A percentile compares a stretch with the other conserved stretches of the same genome.
Conservation (phyloP, 768 basidiomycete genomes). For the Leccinum aurantiacum region DNA sequence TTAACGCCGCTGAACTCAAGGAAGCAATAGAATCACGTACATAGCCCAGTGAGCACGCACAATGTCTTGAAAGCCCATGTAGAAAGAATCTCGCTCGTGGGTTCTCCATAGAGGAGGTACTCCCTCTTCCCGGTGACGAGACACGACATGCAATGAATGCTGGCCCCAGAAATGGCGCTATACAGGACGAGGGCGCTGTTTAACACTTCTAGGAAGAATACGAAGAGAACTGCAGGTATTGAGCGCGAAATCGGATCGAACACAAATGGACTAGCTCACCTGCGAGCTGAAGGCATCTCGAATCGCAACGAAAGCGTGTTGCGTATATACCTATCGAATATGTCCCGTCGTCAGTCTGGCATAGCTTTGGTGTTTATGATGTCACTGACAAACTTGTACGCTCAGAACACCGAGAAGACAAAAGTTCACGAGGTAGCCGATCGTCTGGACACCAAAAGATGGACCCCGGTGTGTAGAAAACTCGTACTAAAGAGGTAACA, state of each 20-base stretch:
- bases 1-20: background rate
- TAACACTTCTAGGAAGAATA: constrained; percentile 8
- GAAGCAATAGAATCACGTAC: background rate
- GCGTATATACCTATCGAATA: constrained; percentile 3
- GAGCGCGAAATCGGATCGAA: background rate
- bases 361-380: background rate
- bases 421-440: constrained; percentile 14
- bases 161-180: constrained; percentile 4
- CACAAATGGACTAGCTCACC: background rate
- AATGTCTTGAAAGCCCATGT: constrained; percentile 9
- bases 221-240: constrained; percentile 1
- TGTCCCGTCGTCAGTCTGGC: background rate
- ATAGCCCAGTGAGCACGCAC: constrained; percentile 12
- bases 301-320: constrained; percentile 5
- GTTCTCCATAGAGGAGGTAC: constrained; percentile 1
- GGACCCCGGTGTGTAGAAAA: background rate
- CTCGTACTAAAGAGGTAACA: background rate
- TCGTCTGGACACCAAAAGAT: background rate
- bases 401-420: constrained; percentile 5
- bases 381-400: constrained; percentile 10
- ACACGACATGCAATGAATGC: constrained; percentile 9
- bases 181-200: constrained; percentile 11
- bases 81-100: constrained; percentile 2
- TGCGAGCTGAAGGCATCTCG: constrained; percentile 5
- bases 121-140: constrained; percentile 11